Percentiles rank a stretch among this genome's conserved stretches.
Conservation (phyloP, 371 early-diverging fungal species). For the Basidiobolus meristosporus region DNA sequence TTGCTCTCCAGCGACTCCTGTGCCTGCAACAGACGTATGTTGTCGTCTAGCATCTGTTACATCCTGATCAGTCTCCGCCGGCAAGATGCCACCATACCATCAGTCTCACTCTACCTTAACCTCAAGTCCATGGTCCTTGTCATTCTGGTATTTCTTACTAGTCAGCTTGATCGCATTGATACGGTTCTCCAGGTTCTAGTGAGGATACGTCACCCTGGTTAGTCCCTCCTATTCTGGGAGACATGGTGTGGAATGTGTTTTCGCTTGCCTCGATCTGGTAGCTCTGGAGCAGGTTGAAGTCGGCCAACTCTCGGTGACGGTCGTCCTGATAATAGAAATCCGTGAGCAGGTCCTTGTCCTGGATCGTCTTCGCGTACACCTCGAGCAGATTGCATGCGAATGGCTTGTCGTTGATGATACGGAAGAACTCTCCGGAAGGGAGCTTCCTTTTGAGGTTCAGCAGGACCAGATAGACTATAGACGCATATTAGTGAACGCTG, state of each 20-base stretch:
- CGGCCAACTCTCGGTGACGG: slow-evolving; percentile 50
- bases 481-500: not conserved
- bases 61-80: no score
- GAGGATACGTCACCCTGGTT: no score
- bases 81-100: no score
- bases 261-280: no score
- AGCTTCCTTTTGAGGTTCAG: slow-evolving; percentile 73
- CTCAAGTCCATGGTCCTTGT: not conserved
- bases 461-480: slow-evolving; percentile 67
- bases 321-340: slow-evolving; percentile 95
- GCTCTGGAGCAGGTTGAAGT: slow-evolving; percentile 30
- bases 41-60: slow-evolving; percentile 4
- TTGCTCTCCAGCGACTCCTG: slow-evolving; percentile 62
- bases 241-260: no score
- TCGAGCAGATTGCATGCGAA: slow-evolving; percentile 69
- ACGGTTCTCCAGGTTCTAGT: no score
- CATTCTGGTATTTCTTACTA: not conserved
- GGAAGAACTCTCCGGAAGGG: slow-evolving; percentile 75
- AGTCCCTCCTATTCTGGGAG: no score
- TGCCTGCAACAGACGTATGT: slow-evolving; percentile 31
- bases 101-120: not conserved
- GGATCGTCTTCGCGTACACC: slow-evolving; percentile 55
- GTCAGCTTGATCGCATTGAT: no score
- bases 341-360: slow-evolving; percentile 54
- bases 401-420: slow-evolving; percentile 56